phyloP scores from a whole-genome alignment of 1,284 basidiomycete species.

The Leccinum ponderosum region DNA sequence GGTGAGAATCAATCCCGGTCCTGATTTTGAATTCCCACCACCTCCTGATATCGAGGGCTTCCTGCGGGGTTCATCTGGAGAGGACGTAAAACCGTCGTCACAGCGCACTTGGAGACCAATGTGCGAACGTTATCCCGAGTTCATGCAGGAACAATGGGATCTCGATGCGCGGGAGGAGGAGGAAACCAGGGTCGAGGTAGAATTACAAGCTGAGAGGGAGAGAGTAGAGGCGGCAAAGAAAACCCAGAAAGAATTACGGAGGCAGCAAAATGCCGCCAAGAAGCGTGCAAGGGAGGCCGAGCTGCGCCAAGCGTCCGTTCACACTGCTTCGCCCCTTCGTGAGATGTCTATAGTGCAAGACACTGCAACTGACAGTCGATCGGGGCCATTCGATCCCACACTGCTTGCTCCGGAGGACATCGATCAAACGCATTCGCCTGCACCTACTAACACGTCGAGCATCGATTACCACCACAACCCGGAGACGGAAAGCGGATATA shows the following conservation, averaged over 20 bases:
- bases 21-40: conserved; percentile 80
- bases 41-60: conserved; percentile 69
- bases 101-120: conserved; percentile 70
- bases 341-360: conserved; percentile 29
- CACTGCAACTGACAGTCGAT: conserved; percentile 24
- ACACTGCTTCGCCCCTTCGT: conserved; percentile 30
- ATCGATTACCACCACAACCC: conserved; percentile 38
- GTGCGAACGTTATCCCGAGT: conserved; percentile 77
- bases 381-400: conserved; percentile 22
- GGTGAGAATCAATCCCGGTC: conserved; percentile 86
- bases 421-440: conserved; percentile 46
- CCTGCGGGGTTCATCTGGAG: conserved; percentile 39
- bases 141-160: conserved; percentile 74
- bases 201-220: conserved; percentile 40
- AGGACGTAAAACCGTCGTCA: conserved; percentile 36
- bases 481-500: conserved; percentile 49
- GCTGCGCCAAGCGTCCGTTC: conserved; percentile 23
- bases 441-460: conserved; percentile 49
- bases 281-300: conserved; percentile 46
- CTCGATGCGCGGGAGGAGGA: conserved; percentile 70
- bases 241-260: conserved; percentile 49
- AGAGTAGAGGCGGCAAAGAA: conserved; percentile 51
- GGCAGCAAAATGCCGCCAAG: conserved; percentile 50
- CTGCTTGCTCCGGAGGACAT: conserved; percentile 22
- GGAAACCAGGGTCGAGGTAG: conserved; percentile 49